phyloP scores from a whole-genome alignment of 148 eudicot species.

The Amaranthus cruentus region DNA sequence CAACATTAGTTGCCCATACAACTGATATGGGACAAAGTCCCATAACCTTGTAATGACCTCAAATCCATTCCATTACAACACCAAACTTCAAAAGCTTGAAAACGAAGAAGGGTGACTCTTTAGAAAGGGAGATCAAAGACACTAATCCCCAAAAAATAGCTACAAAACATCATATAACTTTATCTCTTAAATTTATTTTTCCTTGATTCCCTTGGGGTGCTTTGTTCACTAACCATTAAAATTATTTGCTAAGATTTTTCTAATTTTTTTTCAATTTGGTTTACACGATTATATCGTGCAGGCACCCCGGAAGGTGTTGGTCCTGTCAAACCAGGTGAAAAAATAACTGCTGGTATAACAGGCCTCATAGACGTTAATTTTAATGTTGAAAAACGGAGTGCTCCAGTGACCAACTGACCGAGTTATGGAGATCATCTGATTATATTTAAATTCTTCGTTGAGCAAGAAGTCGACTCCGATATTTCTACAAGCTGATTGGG shows the following conservation, averaged over 20 bases:
- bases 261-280: neutral
- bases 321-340: constrained; percentile 87
- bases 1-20: no score
- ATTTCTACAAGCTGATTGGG: neutral
- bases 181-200: no score
- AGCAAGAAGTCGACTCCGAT: neutral
- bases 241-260: neutral
- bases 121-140: no score
- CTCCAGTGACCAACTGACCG: constrained; percentile 28
- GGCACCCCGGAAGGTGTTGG: constrained; percentile 95
- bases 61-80: no score
- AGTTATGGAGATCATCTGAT: neutral
- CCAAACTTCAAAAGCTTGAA: no score
- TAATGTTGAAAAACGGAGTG: constrained; percentile 53
- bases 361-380: constrained; percentile 72
- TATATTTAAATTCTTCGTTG: neutral
- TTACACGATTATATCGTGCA: constrained; percentile 23
- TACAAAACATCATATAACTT: no score
- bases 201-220: neutral
- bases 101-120: no score
- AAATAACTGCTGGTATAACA: constrained; percentile 85
- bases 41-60: no score
- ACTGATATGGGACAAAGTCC: no score
- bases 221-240: neutral
- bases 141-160: no score